Conservation (phyloP, 169 alveolate genomes). For the Cryptosporidium felis region DNA sequence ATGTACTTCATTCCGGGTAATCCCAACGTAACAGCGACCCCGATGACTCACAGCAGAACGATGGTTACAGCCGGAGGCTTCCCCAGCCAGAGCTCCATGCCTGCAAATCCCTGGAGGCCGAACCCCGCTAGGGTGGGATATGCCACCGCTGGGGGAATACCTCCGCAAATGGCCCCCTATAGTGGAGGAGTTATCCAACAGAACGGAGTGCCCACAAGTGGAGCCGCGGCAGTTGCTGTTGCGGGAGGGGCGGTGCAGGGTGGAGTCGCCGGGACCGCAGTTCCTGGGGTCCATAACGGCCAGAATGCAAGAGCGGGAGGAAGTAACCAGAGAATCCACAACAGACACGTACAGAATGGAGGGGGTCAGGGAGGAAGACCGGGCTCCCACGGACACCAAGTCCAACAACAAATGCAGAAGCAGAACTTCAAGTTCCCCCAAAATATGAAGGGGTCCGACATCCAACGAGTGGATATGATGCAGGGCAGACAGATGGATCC, state of each 20-base stretch:
- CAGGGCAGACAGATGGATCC: constrained; percentile 52
- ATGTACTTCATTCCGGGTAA: constrained; percentile 70
- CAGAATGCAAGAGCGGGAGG: constrained; percentile 48
- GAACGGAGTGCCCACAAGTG: constrained; percentile 13
- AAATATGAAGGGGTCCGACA: constrained; percentile 29
- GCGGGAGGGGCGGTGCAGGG: background rate
- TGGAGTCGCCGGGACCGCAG: constrained; percentile 36
- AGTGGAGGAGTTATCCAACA: constrained; percentile 51
- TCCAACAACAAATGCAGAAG: constrained; percentile 29
- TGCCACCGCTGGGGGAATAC: constrained; percentile 21
- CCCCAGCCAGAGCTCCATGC: constrained; percentile 34
- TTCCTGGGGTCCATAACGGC: constrained; percentile 11
- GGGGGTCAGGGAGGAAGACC: constrained; percentile 36
- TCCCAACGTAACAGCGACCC: constrained; percentile 50
- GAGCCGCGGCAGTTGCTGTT: constrained; percentile 29
- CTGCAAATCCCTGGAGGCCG: constrained; percentile 66
- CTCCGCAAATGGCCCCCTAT: constrained; percentile 60
- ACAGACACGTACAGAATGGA: constrained; percentile 46
- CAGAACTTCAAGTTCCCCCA: constrained; percentile 54
- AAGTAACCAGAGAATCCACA: constrained; percentile 44
- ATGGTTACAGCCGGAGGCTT: constrained; percentile 34
- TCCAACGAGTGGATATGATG: constrained; percentile 48
- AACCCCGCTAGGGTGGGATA: constrained; percentile 48
- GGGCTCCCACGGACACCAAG: constrained; percentile 42
- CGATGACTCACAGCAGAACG: constrained; percentile 51